phyloP scores from a whole-genome alignment of 345 rosid species.

The Corchorus olitorius region DNA sequence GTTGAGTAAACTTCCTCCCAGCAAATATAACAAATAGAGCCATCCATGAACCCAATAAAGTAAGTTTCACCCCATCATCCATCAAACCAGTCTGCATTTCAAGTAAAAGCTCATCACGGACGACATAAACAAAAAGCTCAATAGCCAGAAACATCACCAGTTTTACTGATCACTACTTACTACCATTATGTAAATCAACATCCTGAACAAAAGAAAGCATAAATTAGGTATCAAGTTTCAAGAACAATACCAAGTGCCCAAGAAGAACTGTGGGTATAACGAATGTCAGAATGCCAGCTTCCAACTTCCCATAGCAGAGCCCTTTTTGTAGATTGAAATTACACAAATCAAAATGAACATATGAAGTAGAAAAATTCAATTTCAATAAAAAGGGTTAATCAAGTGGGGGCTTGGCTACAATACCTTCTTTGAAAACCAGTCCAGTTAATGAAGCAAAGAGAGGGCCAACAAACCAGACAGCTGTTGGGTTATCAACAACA shows the following conservation, averaged over 20 bases:
- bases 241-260: conserved; percentile 74
- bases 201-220: not conserved
- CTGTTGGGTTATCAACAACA: conserved; percentile 57
- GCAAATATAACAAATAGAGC: conserved; percentile 79
- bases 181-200: not conserved
- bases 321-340: conserved; percentile 43
- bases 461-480: conserved; percentile 94
- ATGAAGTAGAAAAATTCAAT: not conserved
- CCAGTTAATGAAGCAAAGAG: conserved; percentile 88
- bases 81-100: conserved; percentile 68
- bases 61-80: conserved; percentile 69
- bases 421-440: conserved; percentile 97
- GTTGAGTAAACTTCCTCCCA: conserved; percentile 92
- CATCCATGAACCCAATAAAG: conserved; percentile 85
- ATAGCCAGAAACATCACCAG: not conserved
- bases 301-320: conserved; percentile 94
- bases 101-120: not conserved
- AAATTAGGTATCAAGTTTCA: conserved; percentile 1
- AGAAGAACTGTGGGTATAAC: conserved; percentile 85
- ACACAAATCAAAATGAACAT: not conserved
- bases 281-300: conserved; percentile 88
- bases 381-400: not conserved
- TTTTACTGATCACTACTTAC: not conserved
- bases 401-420: not conserved
- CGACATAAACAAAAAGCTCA: not conserved